Evolutionary conservation across 208 protist genomes (phyloP), one percentile per base, ranked within the genome.

Genomic region (Trypanosoma congolense): DNA sequence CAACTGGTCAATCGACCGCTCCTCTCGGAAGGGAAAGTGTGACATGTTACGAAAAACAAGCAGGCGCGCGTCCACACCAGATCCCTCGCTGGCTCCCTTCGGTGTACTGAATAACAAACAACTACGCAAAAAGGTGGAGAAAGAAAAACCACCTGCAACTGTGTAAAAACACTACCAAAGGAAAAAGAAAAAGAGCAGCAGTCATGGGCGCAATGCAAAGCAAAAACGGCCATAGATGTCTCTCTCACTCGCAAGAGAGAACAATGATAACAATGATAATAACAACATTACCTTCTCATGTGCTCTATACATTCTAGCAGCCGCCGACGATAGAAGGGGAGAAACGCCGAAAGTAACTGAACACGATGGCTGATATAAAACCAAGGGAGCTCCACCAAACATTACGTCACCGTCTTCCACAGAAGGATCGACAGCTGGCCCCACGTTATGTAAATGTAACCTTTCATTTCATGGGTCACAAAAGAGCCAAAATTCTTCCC

Each of bases 401-500:
- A 24, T 62, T 76, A 94, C 35, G 65, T 90, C 18, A 94, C 81
- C 1, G 79, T 84, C 62, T 94, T 94, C 87, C 87, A 99, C 25
- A 99, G 83, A 21, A 99, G 83, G 50, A 99, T 89, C 21, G 97
- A 97, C 19, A 99, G 83, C 61, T 99, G 96, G 9, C 98, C 98
- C 62, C 99, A 85, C 43, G 99, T 99, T 61, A 99, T 98, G 83
- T 99, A 99, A 65, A 99, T 99, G 74, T 99, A 99, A 19, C 79
- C 78, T 66, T 95, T 96, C 56, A 98, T 99, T 72, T 99, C 99
- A 70, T 99, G 98, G 0, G 98, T 99, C 16, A 99, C 97, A 67
- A 98, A 99, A 25, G 98, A 99, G 40, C 98, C 99, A 80, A 99
- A 99, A 84, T 98, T 99, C 60, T 98, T 89, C 41, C 99, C 99